phyloP scores from a whole-genome alignment of 306 rosid species.

The Lathyrus oleraceus region DNA sequence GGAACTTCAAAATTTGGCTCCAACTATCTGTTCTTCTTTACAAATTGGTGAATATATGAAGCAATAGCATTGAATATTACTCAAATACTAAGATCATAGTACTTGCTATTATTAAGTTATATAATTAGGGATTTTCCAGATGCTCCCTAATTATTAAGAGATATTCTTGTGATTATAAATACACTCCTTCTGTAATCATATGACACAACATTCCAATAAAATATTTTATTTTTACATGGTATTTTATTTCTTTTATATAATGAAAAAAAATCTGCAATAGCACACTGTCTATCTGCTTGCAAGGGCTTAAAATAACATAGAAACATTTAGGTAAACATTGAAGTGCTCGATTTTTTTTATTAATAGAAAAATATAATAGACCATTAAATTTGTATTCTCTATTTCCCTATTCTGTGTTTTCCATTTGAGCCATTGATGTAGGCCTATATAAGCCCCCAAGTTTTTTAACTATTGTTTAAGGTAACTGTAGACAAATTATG shows the following conservation, averaged over 20 bases:
- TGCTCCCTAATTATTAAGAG: background rate
- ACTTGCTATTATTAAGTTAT: background rate
- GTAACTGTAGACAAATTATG: background rate
- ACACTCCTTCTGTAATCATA: background rate
- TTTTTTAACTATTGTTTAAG: background rate
- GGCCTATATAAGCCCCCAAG: background rate
- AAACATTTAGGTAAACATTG: conserved; percentile 3
- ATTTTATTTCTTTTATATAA: background rate
- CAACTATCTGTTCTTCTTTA: background rate
- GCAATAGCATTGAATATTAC: conserved; percentile 1
- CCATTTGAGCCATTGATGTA: conserved; percentile 23
- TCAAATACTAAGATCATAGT: background rate
- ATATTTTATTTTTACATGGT: background rate
- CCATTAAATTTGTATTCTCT: background rate
- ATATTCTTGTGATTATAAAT: background rate
- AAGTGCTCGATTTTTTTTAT: background rate
- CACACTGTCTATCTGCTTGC: conserved; percentile 5
- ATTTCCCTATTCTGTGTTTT: background rate
- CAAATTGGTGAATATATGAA: conserved; percentile 15
- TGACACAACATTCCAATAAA: background rate
- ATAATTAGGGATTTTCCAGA: background rate
- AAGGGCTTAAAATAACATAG: conserved; percentile 1
- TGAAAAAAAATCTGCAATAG: background rate
- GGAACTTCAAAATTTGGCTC: background rate
- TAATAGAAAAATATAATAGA: background rate